Percentiles rank a stretch among this genome's conserved stretches.
Evolutionary conservation across 2,329 filamentous ascomycete genomes (phyloP).

Genomic region (Parastagonospora avenae): DNA sequence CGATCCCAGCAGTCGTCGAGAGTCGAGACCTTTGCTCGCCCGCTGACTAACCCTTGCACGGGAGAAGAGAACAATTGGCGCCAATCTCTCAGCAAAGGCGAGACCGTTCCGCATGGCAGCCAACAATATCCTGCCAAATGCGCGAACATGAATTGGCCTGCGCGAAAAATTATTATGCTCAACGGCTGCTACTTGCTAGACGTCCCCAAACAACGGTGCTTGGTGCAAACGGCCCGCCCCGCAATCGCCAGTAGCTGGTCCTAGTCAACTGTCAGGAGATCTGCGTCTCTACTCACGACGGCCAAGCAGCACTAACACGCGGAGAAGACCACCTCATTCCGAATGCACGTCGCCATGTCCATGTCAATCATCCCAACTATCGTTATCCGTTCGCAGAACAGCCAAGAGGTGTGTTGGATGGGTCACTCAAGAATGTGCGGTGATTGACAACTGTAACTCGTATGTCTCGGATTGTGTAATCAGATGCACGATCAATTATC

Average conservation of each 20-base stretch:
- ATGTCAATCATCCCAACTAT: background rate
- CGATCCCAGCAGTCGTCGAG: background rate
- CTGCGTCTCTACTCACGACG: conserved; percentile 4
- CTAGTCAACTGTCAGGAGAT: background rate
- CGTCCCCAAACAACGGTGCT: too few species aligned
- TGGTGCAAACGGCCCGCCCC: conserved; percentile 19
- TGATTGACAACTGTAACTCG: too few species aligned
- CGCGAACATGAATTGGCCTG: too few species aligned
- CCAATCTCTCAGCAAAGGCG: conserved; percentile 2
- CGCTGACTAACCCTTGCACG: conserved; percentile 1
- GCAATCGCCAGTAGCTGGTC: conserved; percentile 9
- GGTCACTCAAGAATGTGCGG: background rate
- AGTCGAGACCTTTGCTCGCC: background rate
- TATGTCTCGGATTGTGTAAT: too few species aligned
- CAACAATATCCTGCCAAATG: too few species aligned
- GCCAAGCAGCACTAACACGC: background rate
- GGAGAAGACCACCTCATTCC: conserved; percentile 1
- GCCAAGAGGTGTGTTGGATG: background rate
- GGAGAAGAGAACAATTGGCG: conserved; percentile 1
- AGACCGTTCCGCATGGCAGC: background rate
- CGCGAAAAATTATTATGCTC: too few species aligned
- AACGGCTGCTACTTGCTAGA: too few species aligned
- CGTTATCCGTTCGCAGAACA: conserved; percentile 1
- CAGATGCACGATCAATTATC: too few species aligned
- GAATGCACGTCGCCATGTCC: background rate